These are phyloP conservation scores for Sesbania bispinosa DNA, from an alignment of 306 rosid species.

Conservation along the genomic window DNA sequence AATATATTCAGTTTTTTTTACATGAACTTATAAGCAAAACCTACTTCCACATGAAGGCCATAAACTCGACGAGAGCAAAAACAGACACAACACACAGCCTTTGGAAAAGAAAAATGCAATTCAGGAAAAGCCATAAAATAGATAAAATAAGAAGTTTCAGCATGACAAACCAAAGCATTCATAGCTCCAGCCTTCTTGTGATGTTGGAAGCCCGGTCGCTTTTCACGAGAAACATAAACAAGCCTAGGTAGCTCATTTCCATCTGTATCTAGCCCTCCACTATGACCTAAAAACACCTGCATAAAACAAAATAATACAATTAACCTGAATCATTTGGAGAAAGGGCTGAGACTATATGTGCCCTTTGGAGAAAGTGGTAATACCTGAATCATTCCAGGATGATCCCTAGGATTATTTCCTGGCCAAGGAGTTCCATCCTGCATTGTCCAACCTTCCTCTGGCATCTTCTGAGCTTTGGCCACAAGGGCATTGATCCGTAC, in stretches of 20 bases:
- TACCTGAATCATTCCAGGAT: slow-evolving; percentile 99
- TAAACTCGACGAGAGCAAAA: background rate
- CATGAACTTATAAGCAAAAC: slow-evolving; percentile 1
- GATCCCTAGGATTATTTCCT: slow-evolving; percentile 98
- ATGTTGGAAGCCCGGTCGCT: slow-evolving; percentile 99
- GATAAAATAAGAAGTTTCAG: slow-evolving; percentile 8
- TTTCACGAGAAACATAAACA: slow-evolving; percentile 99
- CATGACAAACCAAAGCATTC: slow-evolving; percentile 92
- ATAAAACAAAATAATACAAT: slow-evolving; percentile 24
- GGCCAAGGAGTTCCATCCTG: slow-evolving; percentile 99
- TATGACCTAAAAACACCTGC: slow-evolving; percentile 97
- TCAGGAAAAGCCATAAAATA: slow-evolving; percentile 10
- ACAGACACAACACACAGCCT: background rate
- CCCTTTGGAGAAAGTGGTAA: slow-evolving; percentile 2
- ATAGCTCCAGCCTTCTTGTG: slow-evolving; percentile 99
- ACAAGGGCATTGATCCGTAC: slow-evolving; percentile 84
- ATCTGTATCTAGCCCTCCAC: slow-evolving; percentile 98
- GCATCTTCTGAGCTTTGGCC: slow-evolving; percentile 96
- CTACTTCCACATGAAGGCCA: background rate
- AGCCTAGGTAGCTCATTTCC: slow-evolving; percentile 99
- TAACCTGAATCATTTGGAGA: slow-evolving; percentile 3
- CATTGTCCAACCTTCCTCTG: slow-evolving; percentile 99
- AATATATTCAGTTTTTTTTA: background rate
- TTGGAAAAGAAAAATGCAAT: background rate
- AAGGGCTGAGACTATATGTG: background rate